These are phyloP conservation scores for Tetrahymena elliotti DNA, from an alignment of 73 alveolate genomes.

Conservation along the genomic window DNA sequence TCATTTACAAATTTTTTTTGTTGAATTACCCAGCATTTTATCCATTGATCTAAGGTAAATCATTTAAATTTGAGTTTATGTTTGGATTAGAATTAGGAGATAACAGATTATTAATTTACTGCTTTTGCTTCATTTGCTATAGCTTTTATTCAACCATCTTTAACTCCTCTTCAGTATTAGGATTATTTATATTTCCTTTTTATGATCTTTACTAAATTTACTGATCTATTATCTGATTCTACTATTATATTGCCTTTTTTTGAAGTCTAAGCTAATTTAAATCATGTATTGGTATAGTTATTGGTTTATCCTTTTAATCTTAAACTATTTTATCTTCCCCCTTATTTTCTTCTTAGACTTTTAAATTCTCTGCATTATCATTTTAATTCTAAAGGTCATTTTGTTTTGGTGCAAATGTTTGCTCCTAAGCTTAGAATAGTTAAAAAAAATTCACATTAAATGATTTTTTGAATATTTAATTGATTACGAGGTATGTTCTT, in stretches of 20 bases:
- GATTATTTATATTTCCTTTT: neutral
- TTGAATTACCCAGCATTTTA: neutral
- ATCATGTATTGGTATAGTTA: neutral
- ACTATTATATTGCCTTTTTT: neutral
- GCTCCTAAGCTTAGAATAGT: neutral
- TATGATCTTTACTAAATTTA: neutral
- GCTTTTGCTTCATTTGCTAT: neutral
- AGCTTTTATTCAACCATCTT: neutral
- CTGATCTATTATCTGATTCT: neutral
- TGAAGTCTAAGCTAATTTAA: neutral
- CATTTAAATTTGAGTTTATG: neutral
- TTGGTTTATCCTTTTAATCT: neutral
- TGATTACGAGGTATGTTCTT: neutral
- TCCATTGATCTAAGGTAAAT: neutral
- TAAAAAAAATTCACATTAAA: neutral
- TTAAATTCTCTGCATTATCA: neutral
- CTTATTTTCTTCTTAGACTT: neutral
- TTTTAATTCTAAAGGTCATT: neutral
- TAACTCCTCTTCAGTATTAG: neutral
- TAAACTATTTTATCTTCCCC: neutral
- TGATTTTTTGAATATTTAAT: too few species aligned
- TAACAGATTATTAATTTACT: neutral
- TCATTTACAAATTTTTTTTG: neutral
- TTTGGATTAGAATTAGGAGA: neutral
- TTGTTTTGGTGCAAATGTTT: neutral